Percentiles rank a stretch among this genome's conserved stretches.
phyloP scores from a whole-genome alignment of 768 basidiomycete species.

The Russula olivacea region DNA sequence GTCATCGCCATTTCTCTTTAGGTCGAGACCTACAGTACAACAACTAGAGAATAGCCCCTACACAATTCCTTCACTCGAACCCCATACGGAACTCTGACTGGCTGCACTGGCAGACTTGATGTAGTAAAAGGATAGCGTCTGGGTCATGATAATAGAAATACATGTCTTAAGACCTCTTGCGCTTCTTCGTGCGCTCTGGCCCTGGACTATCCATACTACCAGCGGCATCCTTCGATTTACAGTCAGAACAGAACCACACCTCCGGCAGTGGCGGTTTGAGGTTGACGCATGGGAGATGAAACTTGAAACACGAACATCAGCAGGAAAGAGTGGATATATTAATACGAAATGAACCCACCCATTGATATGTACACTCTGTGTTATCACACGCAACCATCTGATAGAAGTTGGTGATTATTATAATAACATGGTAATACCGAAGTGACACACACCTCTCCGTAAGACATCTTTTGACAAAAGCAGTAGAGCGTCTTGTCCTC shows the following conservation, averaged over 20 bases:
- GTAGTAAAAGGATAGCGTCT: neutral
- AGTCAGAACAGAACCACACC: constrained; percentile 55
- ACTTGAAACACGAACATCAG: constrained; percentile 36
- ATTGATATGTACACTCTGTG: constrained; percentile 22
- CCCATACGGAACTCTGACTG: too few species aligned
- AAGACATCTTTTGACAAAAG: constrained; percentile 56
- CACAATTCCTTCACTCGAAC: too few species aligned
- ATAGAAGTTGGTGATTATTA: neutral
- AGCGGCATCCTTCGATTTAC: constrained; percentile 28
- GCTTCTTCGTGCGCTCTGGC: constrained; percentile 23
- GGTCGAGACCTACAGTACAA: too few species aligned
- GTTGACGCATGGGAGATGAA: constrained; percentile 57
- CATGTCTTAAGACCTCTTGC: constrained; percentile 23
- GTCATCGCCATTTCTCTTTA: too few species aligned
- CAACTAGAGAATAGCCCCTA: too few species aligned
- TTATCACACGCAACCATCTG: constrained; percentile 27
- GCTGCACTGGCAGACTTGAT: too few species aligned
- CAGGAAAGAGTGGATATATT: neutral
- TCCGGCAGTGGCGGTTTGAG: constrained; percentile 53
- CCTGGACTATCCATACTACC: constrained; percentile 17
- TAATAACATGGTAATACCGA: neutral
- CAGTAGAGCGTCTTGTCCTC: constrained; percentile 59
- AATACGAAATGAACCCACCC: constrained; percentile 15
- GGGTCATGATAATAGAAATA: constrained; percentile 37
- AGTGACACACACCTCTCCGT: constrained; percentile 44